Conservation (phyloP, 73 alveolate genomes). For the Paramecium sonneborni region DNA sequence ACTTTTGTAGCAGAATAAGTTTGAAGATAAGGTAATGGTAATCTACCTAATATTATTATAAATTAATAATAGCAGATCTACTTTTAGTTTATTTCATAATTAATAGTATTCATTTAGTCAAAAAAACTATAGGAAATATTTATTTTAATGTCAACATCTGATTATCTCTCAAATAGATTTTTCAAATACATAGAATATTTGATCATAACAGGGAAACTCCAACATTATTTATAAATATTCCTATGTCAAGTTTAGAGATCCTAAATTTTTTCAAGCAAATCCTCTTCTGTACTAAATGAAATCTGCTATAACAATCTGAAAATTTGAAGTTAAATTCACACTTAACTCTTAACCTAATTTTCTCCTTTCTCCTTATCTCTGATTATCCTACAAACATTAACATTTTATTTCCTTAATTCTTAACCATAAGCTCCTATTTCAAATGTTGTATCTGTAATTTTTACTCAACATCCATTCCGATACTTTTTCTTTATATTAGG, state of each 20-base stretch:
- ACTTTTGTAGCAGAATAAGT: constrained; percentile 59
- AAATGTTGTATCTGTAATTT: constrained; percentile 78
- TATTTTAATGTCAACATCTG: neutral
- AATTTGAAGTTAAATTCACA: neutral
- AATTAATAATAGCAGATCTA: constrained; percentile 56
- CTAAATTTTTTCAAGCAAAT: neutral
- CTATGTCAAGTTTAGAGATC: neutral
- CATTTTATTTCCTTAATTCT: constrained; percentile 69
- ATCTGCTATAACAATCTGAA: constrained; percentile 15
- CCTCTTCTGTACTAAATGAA: neutral
- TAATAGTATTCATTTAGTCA: neutral
- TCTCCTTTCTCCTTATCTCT: constrained; percentile 61
- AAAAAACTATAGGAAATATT: neutral
- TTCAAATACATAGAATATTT: neutral
- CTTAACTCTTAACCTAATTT: neutral
- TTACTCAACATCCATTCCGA: constrained; percentile 50
- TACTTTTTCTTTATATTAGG: neutral
- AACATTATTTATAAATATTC: constrained; percentile 27
- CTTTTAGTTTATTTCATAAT: constrained; percentile 22
- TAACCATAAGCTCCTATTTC: constrained; percentile 80
- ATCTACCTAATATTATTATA: constrained; percentile 55
- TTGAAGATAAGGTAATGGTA: constrained; percentile 47
- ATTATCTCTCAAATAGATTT: neutral
- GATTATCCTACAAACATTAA: constrained; percentile 70
- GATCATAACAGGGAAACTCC: constrained; percentile 18